Base-by-base conservation (phyloP, 2,329 filamentous ascomycete genomes). In the Botryotinia narcissicola region DNA sequence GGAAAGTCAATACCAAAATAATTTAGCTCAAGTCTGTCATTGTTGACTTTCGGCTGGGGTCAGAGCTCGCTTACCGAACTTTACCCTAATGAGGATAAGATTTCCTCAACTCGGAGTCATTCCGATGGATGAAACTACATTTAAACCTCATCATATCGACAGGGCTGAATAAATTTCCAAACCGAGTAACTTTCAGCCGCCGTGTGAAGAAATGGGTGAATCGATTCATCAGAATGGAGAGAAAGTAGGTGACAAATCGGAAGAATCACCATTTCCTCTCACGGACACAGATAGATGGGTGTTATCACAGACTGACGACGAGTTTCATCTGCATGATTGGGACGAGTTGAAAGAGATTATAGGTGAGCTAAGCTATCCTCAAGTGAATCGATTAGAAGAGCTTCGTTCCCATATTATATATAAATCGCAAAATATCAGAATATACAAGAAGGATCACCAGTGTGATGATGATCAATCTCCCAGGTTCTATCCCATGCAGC, bases 251-350 rank as follows among this genome's bases (percentile, higher is more conserved):
- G 37, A 9, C 46, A 25, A 25, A 61, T 12, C 12, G n/a, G 74
- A 76, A 22, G 75, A 79, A 14, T 68, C 84, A 10, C 86, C 88
- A 1, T 91, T 91, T 75, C 87, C 87, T n/a, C 81, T 91, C 75
- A 90, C 88, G 0, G 87, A 87, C 3, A 82, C 85, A 59, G 89
- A 91, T 80, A 87, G 82, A 80, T 87, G 84, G 85, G 84, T 90
- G 51, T 82, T 91, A 25, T 87, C 88, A 44, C 85, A 87, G 76
- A 89, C 88, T 0, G 94, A 98, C 79, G 87, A 90, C 32, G 86
- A 92, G 67, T 97, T 92, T 81, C 84, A 86, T 75, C 86, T 86
- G 62, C 90, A 95, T 82, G 86, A 88, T 66, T 98, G 95, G 95
- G 86, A 89, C 20, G 87, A 92, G 73, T 87, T 96, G 75, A 89